Conservation (phyloP, 306 rosid genomes). For the Corylus avellana region DNA sequence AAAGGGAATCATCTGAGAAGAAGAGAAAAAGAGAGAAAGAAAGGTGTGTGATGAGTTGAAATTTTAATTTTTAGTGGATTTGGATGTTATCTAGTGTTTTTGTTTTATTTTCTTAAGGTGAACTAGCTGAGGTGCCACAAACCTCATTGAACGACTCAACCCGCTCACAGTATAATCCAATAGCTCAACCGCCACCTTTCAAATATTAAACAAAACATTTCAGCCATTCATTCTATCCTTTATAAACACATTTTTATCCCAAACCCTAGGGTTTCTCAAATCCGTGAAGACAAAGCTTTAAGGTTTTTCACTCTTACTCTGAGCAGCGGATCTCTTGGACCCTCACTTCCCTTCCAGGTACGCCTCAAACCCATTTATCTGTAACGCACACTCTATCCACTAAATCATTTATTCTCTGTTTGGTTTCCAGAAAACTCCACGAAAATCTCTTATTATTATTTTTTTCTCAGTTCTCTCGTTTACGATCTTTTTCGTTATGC, state of each 20-base stretch:
- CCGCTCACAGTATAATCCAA: no score
- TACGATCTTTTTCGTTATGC: not conserved
- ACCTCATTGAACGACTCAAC: no score
- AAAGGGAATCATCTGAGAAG: no score
- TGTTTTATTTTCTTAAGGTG: no score
- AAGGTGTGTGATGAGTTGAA: no score
- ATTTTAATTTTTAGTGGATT: no score
- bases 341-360: no score
- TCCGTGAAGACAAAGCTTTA: conserved; percentile 4
- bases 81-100: no score
- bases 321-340: no score
- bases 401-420: not conserved
- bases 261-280: conserved; percentile 7
- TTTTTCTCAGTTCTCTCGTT: not conserved
- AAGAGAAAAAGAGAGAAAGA: no score
- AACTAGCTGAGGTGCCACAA: no score
- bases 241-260: not conserved
- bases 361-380: no score
- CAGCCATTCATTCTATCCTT: conserved; percentile 9
- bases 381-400: not conserved
- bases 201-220: conserved; percentile 1
- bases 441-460: not conserved
- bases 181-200: conserved; percentile 13
- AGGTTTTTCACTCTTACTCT: not conserved
- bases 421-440: not conserved